phyloP scores from a whole-genome alignment of 2,329 filamentous ascomycete genomes.

The Aspergillus sp. region DNA sequence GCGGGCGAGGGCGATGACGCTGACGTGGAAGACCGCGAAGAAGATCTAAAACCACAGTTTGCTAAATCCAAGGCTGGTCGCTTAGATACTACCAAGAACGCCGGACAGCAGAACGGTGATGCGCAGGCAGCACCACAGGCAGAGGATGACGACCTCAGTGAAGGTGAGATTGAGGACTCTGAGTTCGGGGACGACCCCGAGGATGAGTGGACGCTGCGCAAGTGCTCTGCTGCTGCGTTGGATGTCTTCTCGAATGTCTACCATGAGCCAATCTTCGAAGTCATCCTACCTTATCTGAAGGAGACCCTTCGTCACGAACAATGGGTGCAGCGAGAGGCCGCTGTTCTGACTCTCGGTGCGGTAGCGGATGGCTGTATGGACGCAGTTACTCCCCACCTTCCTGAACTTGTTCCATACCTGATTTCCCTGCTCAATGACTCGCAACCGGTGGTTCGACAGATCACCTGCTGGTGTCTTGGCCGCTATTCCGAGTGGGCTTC shows the following conservation, averaged over 20 bases:
- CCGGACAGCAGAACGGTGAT: constrained; percentile 40
- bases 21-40: constrained; percentile 81
- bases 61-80: constrained; percentile 68
- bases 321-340: constrained; percentile 91
- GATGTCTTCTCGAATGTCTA: constrained; percentile 94
- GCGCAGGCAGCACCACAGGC: constrained; percentile 53
- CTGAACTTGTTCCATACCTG: constrained; percentile 85
- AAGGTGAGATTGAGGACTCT: constrained; percentile 80
- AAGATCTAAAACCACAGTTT: constrained; percentile 92
- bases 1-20: constrained; percentile 86
- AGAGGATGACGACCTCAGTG: constrained; percentile 75
- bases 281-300: constrained; percentile 88
- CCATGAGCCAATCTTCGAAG: constrained; percentile 80
- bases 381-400: constrained; percentile 84
- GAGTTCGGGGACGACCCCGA: constrained; percentile 75
- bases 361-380: constrained; percentile 94
- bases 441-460: constrained; percentile 90
- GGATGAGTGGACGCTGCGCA: constrained; percentile 90
- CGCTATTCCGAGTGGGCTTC: constrained; percentile 93
- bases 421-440: constrained; percentile 79
- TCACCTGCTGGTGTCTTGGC: constrained; percentile 96
- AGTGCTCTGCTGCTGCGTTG: constrained; percentile 92
- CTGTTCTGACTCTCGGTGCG: constrained; percentile 88
- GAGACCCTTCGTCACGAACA: constrained; percentile 83
- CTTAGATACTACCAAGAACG: constrained; percentile 53